A percentile compares a stretch with the other conserved stretches of the same genome.
Evolutionary conservation across 1,139 yeast genomes (phyloP).

Genomic region (Debaryomyces sp.): DNA sequence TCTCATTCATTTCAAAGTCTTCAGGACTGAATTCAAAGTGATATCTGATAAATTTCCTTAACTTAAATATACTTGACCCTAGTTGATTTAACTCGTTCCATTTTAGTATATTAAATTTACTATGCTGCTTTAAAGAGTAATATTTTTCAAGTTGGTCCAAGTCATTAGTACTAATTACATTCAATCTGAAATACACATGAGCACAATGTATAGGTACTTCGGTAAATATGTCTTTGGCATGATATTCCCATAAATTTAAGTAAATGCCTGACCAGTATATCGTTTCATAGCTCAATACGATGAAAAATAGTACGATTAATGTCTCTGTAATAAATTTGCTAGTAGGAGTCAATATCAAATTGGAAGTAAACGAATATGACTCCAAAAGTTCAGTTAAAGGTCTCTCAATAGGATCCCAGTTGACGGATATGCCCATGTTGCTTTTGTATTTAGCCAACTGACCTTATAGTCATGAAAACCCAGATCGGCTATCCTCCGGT

Average conservation of each 20-base stretch:
- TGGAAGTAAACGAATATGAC: constrained; percentile 28
- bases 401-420: background rate
- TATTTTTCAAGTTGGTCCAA: constrained; percentile 25
- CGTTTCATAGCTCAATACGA: constrained; percentile 44
- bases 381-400: constrained; percentile 10
- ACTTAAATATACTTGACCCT: constrained; percentile 24
- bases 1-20: constrained; percentile 60
- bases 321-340: constrained; percentile 46
- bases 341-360: constrained; percentile 30
- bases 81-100: constrained; percentile 33
- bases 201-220: constrained; percentile 81
- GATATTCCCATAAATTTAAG: constrained; percentile 56
- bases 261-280: constrained; percentile 53
- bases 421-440: background rate
- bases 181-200: constrained; percentile 60
- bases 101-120: constrained; percentile 29
- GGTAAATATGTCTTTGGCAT: constrained; percentile 65
- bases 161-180: constrained; percentile 31
- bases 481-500: background rate
- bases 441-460: background rate
- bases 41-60: constrained; percentile 50
- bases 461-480: background rate
- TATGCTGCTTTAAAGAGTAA: constrained; percentile 29
- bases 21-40: constrained; percentile 83
- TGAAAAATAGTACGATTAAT: constrained; percentile 36